Percentiles rank a stretch among this genome's conserved stretches.
These are phyloP conservation scores for Glaciozyma martinii DNA, from an alignment of 768 basidiomycete species.

Conservation along the genomic window DNA sequence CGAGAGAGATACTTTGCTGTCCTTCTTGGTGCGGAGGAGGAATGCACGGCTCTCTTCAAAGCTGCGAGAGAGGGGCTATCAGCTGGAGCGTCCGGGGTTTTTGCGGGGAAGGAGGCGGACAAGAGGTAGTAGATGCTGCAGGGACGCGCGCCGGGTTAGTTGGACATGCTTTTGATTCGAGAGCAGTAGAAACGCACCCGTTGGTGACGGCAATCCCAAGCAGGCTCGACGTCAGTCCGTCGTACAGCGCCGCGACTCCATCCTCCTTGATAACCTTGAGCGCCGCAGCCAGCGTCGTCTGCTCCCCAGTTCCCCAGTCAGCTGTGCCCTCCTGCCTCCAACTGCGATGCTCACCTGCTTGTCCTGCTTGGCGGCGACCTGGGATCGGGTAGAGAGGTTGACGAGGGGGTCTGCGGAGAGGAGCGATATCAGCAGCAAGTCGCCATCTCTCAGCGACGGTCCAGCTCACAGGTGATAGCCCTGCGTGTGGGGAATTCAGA, in stretches of 20 bases:
- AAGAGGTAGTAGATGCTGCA: conserved; percentile 68
- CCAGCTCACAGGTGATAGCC: conserved; percentile 14
- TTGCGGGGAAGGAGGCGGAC: conserved; percentile 52
- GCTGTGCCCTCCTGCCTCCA: neutral
- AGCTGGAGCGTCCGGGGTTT: conserved; percentile 55
- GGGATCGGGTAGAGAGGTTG: conserved; percentile 83
- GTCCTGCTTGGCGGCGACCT: conserved; percentile 73
- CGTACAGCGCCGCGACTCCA: conserved; percentile 74
- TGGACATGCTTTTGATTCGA: too few species aligned
- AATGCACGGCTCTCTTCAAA: conserved; percentile 41
- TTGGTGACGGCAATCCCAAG: conserved; percentile 90
- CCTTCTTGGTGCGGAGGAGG: conserved; percentile 34
- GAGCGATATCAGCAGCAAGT: neutral
- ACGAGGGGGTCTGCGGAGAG: conserved; percentile 56
- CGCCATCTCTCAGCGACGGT: neutral
- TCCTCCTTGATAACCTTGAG: conserved; percentile 72
- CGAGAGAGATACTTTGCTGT: conserved; percentile 47
- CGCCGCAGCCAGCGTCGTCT: conserved; percentile 57
- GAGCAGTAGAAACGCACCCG: conserved; percentile 21
- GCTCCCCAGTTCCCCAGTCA: neutral
- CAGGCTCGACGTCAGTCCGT: conserved; percentile 72
- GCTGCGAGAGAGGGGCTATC: conserved; percentile 45
- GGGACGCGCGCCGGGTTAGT: neutral
- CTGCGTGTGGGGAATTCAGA: neutral
- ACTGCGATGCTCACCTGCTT: conserved; percentile 51